Evolutionary conservation across 345 rosid species (phyloP), one percentile per base, ranked within the genome.

Genomic region (Orychophragmus violaceus): DNA sequence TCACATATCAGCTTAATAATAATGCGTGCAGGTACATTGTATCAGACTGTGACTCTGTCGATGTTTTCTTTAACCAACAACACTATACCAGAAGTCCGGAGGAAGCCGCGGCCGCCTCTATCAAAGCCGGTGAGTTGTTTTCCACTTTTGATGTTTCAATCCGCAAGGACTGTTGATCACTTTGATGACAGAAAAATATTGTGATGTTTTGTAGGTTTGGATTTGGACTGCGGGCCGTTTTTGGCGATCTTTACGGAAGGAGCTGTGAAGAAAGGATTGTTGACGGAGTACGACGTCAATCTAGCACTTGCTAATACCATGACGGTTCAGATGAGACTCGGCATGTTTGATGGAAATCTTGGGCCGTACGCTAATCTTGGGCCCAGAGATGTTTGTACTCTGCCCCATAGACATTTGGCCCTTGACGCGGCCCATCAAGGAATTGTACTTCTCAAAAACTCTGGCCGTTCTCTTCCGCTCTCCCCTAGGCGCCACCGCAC

Each of bases 41-140:
- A 6, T 94, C 99, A 3, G 99, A 94, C 48, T 94, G 99, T 48
- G 89, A 94, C 70, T 83, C 99, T 1, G 95, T 94, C 22, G 90
- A 82, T 2, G 87, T 86, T 13, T 76, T 89, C 44, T 92, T 71
- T 35, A 80, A 89, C 14, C 82, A n/a, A 23, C 98, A 92, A 48
- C 98, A 86, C 75, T 92, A 82, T 76, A 89, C 98, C 0, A 6
- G 25, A 8, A 87, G 91, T 3, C 91, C 96, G 0, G 96, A 92
- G 66, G 96, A 83, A 57, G 95, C 98, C 17, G 96, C 94, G 21
- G 98, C 98, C 0, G 77, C 66, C 17, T 66, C 89, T n/a, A 84
- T 92, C 16, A 84, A 78, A 82, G 91, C 98, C 58, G 97, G 97
- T 84, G 4, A 32, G 71, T 72, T 62, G 5, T 33, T 55, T 19